These are phyloP conservation scores for Trametes meyenii DNA, from an alignment of 768 basidiomycete genomes.

Conservation along the genomic window DNA sequence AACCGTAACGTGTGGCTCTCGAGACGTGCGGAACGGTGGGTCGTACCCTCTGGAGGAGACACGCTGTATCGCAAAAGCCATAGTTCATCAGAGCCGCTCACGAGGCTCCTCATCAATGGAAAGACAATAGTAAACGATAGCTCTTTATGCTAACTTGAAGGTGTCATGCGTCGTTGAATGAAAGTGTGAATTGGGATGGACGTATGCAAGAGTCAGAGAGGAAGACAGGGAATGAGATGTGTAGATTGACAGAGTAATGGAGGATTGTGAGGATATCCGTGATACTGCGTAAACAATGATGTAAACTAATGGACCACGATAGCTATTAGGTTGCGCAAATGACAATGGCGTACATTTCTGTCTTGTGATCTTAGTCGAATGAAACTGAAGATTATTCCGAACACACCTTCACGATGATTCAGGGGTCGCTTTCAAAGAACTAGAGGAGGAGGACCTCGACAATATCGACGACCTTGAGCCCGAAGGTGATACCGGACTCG, in stretches of 20 bases:
- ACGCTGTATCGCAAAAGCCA: neutral
- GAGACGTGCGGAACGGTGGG: neutral
- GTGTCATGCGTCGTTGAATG: neutral
- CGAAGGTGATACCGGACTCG: constrained; percentile 18
- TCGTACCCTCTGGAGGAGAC: neutral
- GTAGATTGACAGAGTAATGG: neutral
- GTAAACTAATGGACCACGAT: neutral
- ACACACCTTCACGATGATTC: neutral
- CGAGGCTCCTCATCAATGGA: neutral
- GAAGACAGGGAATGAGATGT: neutral
- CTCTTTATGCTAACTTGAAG: constrained; percentile 12
- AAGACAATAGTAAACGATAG: neutral
- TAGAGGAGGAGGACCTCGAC: constrained; percentile 19
- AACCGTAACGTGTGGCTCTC: no score
- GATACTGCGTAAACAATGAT: neutral
- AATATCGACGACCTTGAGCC: constrained; percentile 15
- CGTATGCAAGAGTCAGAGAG: constrained; percentile 19
- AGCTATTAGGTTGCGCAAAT: neutral
- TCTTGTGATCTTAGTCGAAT: neutral
- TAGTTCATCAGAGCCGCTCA: neutral
- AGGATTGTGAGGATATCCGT: neutral
- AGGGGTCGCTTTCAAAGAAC: constrained; percentile 20
- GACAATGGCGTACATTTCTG: neutral
- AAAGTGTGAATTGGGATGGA: neutral
- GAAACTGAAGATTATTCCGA: neutral